A percentile compares a stretch with the other conserved stretches of the same genome.
Conservation (phyloP, 208 protist genomes). For the Perkinsela sp. region DNA sequence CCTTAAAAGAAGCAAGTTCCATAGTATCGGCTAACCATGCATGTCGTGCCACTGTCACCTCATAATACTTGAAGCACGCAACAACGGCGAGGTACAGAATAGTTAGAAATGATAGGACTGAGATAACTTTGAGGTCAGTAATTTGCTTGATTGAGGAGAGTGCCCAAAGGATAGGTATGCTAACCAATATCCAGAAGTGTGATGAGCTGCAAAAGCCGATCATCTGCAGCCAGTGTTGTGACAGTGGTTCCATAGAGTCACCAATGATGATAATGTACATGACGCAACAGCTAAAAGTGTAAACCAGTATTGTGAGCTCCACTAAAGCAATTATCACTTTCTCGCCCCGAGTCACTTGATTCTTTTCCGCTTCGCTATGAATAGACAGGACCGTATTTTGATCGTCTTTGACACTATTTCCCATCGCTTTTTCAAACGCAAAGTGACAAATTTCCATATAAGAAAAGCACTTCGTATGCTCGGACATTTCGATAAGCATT, state of each 20-base stretch:
- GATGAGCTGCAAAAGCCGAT: slow-evolving; percentile 1
- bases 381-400: not conserved
- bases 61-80: slow-evolving; percentile 7
- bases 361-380: not conserved
- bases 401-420: not conserved
- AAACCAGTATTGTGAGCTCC: slow-evolving; percentile 2
- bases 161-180: slow-evolving; percentile 23
- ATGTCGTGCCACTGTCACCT: slow-evolving; percentile 8
- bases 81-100: slow-evolving; percentile 32
- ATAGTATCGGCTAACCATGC: not conserved
- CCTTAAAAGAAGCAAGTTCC: not conserved
- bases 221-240: slow-evolving; percentile 3
- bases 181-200: slow-evolving; percentile 12
- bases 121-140: slow-evolving; percentile 48
- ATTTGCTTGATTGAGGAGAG: slow-evolving; percentile 27
- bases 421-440: not conserved
- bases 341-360: not conserved
- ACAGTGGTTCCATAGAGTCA: slow-evolving; percentile 3
- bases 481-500: slow-evolving; percentile 4
- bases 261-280: slow-evolving; percentile 4
- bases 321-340: slow-evolving; percentile 1
- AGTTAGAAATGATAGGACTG: slow-evolving; percentile 31
- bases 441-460: slow-evolving; percentile 4
- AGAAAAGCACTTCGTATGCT: slow-evolving; percentile 3
- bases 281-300: slow-evolving; percentile 6